Base-by-base conservation (phyloP, 192 early-diverging fungal genomes). In the Phlyctochytrium planicorne region DNA sequence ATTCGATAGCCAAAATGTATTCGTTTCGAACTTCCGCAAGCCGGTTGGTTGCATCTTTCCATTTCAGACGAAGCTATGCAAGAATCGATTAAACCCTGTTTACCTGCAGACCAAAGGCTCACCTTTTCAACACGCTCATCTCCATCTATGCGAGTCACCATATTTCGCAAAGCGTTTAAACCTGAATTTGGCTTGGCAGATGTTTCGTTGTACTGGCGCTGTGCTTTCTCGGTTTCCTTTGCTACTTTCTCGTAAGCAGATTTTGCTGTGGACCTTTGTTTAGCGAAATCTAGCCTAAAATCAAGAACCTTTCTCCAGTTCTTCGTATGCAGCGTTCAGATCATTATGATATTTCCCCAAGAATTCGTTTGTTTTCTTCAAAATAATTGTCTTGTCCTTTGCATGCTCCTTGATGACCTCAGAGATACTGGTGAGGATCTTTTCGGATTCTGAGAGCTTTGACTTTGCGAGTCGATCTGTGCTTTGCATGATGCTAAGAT, bases 201-300 rank as follows among this genome's bases (percentile, higher is more conserved):
- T 0, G 73, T 69, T 17, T 84, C 79, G 24, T 84, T 78, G 60
- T 84, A 82, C 59, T 76, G 79, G 34, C 66, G 50, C 27, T 77
- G 56, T 0, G 79, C 67, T n/a, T 65, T 3, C 3, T 80, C 77
- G 1, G 74, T 66, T 50, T 80, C 82, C 34, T 81, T 78, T 6
- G 76, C 69, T 1, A 71, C 37, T 71, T 79, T 81, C 16, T 84
- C 82, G 57, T 84, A 84, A n/a, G n/a, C n/a, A n/a, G n/a, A n/a
- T n/a, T n/a, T n/a, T n/a, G n/a, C n/a, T n/a, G 1, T 40, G 10
- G 27, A 67, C 34, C 63, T 75, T 79, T 10, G 64, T 53, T 61
- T 25, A 30, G 25, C 30, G 2, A 40, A 63, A 31, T 34, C 25
- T 67, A 23, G 52, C 23, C 16, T 20, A 0, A 2, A 32, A 29